These are phyloP conservation scores for Hymenoscyphus infarciens DNA, from an alignment of 2,329 filamentous ascomycete genomes.

Conservation along the genomic window DNA sequence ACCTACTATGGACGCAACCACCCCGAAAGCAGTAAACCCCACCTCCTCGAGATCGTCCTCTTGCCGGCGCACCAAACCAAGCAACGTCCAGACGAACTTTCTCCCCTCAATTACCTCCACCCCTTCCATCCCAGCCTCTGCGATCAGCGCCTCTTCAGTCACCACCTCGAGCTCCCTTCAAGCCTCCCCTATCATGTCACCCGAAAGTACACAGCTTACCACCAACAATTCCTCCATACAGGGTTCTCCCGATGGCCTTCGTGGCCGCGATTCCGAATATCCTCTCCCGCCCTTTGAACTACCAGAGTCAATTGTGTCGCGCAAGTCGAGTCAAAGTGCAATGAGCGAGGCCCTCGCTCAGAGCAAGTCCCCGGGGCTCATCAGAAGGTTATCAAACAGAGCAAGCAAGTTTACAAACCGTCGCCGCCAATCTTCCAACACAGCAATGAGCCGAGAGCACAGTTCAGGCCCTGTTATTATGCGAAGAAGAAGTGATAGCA, in stretches of 20 bases:
- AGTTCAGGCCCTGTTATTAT: conserved; percentile 88
- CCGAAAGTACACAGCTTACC: conserved; percentile 46
- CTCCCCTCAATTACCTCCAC: conserved; percentile 27
- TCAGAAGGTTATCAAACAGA: conserved; percentile 79
- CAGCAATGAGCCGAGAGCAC: conserved; percentile 74
- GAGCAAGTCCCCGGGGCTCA: conserved; percentile 63
- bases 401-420: conserved; percentile 63
- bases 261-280: conserved; percentile 51
- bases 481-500: conserved; percentile 85
- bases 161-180: conserved; percentile 51
- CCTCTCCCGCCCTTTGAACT: conserved; percentile 60
- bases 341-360: conserved; percentile 58
- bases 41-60: conserved; percentile 22
- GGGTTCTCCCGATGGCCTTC: conserved; percentile 61
- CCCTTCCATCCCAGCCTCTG: conserved; percentile 47
- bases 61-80: conserved; percentile 27
- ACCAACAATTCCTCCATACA: conserved; percentile 62
- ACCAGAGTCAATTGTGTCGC: conserved; percentile 65
- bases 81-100: conserved; percentile 33
- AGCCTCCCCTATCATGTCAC: conserved; percentile 55
- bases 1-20: conserved; percentile 11
- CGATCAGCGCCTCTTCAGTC: conserved; percentile 53
- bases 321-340: conserved; percentile 57
- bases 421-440: conserved; percentile 73
- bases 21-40: conserved; percentile 8